These are phyloP conservation scores for Biancaea sappan DNA, from an alignment of 306 rosid genomes.

Conservation along the genomic window DNA sequence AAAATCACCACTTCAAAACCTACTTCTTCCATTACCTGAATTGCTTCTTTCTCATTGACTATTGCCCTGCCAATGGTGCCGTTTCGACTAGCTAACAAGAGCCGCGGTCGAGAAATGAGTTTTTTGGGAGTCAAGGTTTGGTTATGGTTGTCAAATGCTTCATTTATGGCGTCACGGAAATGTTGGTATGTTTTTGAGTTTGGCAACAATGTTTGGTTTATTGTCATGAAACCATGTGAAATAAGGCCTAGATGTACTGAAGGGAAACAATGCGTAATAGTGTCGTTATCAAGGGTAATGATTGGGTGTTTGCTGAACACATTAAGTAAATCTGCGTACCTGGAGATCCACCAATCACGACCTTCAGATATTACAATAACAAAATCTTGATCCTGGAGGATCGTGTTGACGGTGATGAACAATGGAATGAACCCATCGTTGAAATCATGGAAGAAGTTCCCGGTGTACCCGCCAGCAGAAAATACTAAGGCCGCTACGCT, in stretches of 20 bases:
- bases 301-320: slow-evolving; percentile 40
- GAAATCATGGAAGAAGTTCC: slow-evolving; percentile 59
- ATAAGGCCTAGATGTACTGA: slow-evolving; percentile 43
- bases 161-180: slow-evolving; percentile 37
- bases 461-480: slow-evolving; percentile 48
- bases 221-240: slow-evolving; percentile 46
- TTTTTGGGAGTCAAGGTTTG: background rate
- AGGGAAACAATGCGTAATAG: slow-evolving; percentile 46
- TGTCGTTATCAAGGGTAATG: slow-evolving; percentile 42
- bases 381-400: slow-evolving; percentile 21
- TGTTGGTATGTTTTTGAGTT: slow-evolving; percentile 19
- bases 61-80: background rate
- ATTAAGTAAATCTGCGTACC: slow-evolving; percentile 29
- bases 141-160: slow-evolving; percentile 26
- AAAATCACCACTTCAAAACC: slow-evolving; percentile 45
- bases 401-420: slow-evolving; percentile 37
- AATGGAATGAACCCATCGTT: slow-evolving; percentile 52
- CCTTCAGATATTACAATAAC: slow-evolving; percentile 38
- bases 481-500: slow-evolving; percentile 39
- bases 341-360: slow-evolving; percentile 45
- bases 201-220: slow-evolving; percentile 30
- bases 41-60: slow-evolving; percentile 26
- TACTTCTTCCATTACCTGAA: background rate
- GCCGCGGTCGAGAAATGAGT: background rate
- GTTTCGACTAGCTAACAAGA: slow-evolving; percentile 17